Percentiles rank a stretch among this genome's conserved stretches.
Conservation (phyloP, 768 basidiomycete species). For the Fistulinella prunicolor region DNA sequence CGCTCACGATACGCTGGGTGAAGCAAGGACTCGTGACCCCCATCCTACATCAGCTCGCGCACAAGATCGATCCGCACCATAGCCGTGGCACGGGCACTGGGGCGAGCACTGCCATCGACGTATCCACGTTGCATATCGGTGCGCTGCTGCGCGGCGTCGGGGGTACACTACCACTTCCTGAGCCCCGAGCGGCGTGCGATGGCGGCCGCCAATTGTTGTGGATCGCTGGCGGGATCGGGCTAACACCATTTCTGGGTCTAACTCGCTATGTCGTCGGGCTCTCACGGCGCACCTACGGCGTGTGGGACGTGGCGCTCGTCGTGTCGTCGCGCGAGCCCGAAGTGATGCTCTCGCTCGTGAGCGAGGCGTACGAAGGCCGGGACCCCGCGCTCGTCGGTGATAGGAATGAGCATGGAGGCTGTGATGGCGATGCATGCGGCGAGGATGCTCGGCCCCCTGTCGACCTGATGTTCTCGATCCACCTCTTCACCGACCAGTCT, state of each 20-base stretch:
- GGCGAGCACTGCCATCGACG: conserved; percentile 1
- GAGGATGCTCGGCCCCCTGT: neutral
- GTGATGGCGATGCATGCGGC: neutral
- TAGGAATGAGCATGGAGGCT: no score
- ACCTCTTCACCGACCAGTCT: conserved; percentile 13
- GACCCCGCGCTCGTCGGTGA: neutral
- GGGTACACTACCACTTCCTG: conserved; percentile 42
- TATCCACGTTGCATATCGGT: conserved; percentile 35
- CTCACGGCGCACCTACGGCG: conserved; percentile 12
- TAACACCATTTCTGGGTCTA: conserved; percentile 64
- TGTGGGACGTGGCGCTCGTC: conserved; percentile 46
- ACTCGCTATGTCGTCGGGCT: conserved; percentile 27
- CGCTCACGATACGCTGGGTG: conserved; percentile 56
- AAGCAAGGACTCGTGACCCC: conserved; percentile 54
- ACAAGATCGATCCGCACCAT: conserved; percentile 11
- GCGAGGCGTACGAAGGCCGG: conserved; percentile 20
- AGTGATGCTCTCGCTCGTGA: conserved; percentile 45
- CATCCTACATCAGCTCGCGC: conserved; percentile 46
- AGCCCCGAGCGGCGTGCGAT: conserved; percentile 23
- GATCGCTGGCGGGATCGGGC: conserved; percentile 64
- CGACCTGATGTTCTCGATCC: conserved; percentile 16
- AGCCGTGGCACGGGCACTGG: neutral
- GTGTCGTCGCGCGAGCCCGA: conserved; percentile 55
- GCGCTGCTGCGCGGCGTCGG: conserved; percentile 52
- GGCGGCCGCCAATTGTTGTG: conserved; percentile 41